phyloP scores from a whole-genome alignment of 345 rosid genomes.

The Kernera saxatilis region DNA sequence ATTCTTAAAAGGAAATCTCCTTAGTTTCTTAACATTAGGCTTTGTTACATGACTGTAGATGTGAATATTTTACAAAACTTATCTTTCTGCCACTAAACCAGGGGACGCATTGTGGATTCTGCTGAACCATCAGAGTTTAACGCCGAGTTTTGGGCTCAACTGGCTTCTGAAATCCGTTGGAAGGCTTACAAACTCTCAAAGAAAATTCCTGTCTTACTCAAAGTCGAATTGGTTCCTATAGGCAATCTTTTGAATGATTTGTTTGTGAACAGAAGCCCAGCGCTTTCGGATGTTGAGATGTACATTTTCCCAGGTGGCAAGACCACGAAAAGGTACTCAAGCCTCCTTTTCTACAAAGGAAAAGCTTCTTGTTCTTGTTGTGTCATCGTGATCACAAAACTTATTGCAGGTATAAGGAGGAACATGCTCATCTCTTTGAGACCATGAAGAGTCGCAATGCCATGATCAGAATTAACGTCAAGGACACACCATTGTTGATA shows the following conservation, averaged over 20 bases:
- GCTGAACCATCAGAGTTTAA: slow-evolving; percentile 27
- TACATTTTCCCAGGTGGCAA: slow-evolving; percentile 47
- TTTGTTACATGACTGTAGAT: slow-evolving; percentile 5
- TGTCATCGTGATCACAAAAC: background rate
- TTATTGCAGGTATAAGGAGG: slow-evolving; percentile 26
- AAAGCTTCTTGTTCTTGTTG: background rate
- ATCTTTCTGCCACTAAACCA: slow-evolving; percentile 23
- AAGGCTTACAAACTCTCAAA: slow-evolving; percentile 42
- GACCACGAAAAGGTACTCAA: slow-evolving; percentile 40
- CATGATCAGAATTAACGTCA: slow-evolving; percentile 40
- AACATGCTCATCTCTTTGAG: slow-evolving; percentile 28
- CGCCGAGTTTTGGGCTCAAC: slow-evolving; percentile 48
- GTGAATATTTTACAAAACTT: background rate
- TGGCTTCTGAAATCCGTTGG: slow-evolving; percentile 33
- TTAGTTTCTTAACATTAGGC: background rate
- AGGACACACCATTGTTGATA: slow-evolving; percentile 55
- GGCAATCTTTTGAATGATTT: slow-evolving; percentile 28
- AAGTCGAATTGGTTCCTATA: slow-evolving; percentile 41
- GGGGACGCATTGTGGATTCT: slow-evolving; percentile 46
- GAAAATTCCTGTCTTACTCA: slow-evolving; percentile 42
- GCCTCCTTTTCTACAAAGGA: background rate
- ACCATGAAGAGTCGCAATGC: slow-evolving; percentile 38
- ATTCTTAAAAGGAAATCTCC: background rate
- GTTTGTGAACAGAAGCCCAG: slow-evolving; percentile 37
- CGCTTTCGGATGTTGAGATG: slow-evolving; percentile 49